Evolutionary conservation across 257 asterid species (phyloP).

Genomic region (Solanum peruvianum): DNA sequence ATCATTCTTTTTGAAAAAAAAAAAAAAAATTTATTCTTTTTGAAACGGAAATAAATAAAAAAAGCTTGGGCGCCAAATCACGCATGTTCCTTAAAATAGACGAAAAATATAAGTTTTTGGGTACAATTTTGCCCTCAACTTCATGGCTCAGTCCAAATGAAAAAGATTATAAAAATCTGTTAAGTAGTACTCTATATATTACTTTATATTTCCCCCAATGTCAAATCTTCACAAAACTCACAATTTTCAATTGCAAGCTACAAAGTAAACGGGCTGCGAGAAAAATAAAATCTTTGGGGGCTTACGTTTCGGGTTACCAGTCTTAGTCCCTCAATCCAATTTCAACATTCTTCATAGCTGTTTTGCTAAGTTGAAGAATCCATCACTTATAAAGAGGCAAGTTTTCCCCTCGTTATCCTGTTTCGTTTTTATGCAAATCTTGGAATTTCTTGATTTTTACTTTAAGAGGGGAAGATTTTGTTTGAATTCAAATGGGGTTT

Average conservation of each 20-base stretch:
- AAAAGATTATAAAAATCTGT: neutral
- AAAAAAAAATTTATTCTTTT: no score
- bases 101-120: neutral
- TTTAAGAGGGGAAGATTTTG: no score
- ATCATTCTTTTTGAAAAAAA: no score
- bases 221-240: neutral
- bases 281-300: neutral
- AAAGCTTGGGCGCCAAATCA: neutral
- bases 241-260: neutral
- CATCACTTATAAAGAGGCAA: neutral
- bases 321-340: neutral
- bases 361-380: neutral
- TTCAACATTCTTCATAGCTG: neutral
- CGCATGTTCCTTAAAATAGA: neutral
- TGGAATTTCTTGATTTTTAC: neutral
- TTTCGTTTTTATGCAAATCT: neutral
- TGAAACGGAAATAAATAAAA: no score
- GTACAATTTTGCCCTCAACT: neutral
- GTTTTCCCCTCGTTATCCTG: neutral
- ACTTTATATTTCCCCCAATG: neutral
- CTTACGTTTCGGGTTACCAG: neutral
- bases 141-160: neutral
- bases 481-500: neutral
- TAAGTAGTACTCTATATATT: no score
- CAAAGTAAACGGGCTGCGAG: slow-evolving; percentile 5